Conservation (phyloP, 495 filamentous ascomycete species). For the Neurospora sp. region DNA sequence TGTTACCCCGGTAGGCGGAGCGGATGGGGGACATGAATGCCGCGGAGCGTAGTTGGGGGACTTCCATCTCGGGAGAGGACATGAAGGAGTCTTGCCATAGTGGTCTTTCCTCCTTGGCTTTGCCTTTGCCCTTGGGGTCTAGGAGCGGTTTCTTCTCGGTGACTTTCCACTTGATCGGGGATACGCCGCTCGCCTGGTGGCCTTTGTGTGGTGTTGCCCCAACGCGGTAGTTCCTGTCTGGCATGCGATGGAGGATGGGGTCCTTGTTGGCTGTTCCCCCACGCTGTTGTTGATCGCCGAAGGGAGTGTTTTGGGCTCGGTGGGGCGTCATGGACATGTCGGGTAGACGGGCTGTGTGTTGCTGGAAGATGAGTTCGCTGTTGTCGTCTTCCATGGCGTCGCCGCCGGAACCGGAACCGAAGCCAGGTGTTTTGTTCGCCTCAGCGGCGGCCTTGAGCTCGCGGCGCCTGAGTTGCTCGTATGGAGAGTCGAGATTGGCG, state of each 20-base stretch:
- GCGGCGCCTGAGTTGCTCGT: conserved; percentile 54
- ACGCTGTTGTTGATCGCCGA: conserved; percentile 1
- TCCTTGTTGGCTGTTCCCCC: conserved; percentile 37
- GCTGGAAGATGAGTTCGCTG: conserved; percentile 31
- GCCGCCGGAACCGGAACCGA: not conserved
- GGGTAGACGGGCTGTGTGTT: conserved; percentile 38
- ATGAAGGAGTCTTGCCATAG: conserved; percentile 51
- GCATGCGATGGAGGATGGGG: conserved; percentile 73
- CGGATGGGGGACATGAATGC: conserved; percentile 69
- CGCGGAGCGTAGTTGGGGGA: conserved; percentile 72
- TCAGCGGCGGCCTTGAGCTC: conserved; percentile 20
- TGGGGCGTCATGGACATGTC: conserved; percentile 46
- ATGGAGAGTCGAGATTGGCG: conserved; percentile 56
- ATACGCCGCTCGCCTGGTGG: conserved; percentile 11
- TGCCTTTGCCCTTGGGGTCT: conserved; percentile 14
- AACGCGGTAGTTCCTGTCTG: conserved; percentile 88
- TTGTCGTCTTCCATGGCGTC: conserved; percentile 24
- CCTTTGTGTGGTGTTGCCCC: conserved; percentile 75
- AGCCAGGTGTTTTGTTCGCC: not conserved
- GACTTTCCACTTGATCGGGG: conserved; percentile 29
- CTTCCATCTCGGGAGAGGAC: conserved; percentile 68
- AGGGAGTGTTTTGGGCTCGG: conserved; percentile 22
- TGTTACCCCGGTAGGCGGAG: conserved; percentile 17
- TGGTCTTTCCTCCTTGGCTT: conserved; percentile 26
- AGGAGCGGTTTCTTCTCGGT: conserved; percentile 10